Evolutionary conservation across 2,329 filamentous ascomycete genomes (phyloP), one percentile per base, ranked within the genome.

Genomic region (Paracamarosporium sp.): DNA sequence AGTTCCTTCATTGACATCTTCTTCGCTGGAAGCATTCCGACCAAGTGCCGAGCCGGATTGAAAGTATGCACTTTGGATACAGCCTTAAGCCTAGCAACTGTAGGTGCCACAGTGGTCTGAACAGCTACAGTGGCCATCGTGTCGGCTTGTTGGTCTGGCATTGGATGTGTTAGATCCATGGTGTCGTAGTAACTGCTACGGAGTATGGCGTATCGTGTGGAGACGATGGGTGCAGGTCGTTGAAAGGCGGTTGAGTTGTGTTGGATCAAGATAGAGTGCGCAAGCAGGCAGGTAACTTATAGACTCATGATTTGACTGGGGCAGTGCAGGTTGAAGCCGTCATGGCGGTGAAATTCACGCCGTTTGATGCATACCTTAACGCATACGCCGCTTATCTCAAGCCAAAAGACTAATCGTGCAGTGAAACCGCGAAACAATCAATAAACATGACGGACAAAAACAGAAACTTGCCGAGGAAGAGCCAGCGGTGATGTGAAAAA

Each of bases 1-100:
- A 89, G 78, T 30, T 89, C 87, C 64, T 83, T 80, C 87, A 90
- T 90, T 17, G 80, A 84, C 64, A 85, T 75, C 43, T 85, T 76
- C 60, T 83, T 81, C 13, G 81, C 77, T 11, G 83, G 81, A 13
- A 80, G 70, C 51, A 81, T 77, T 71, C 82, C 87, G 24, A 74
- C 74, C 17, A 90, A 72, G 67, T 90, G 87, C 68, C 81, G 83
- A 35, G 75, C 65, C 1, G 86, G 81, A 50, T 85, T 75, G 66
- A 90, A 90, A 2, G 76, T 60, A 48, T 66, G 60, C 7, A 50
- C 50, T 1, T 50, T 28, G 47, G n/a, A n/a, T 8, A 33, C n/a
- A 24, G 48, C 48, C 27, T 9, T 51, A n/a, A 41, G 48, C n/a
- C 15, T 20, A 15, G 35, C 35, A 41, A 41, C 24, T 31, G 24